Evolutionary conservation across 768 basidiomycete genomes (phyloP).

Genomic region (Lactifluus volemus): DNA sequence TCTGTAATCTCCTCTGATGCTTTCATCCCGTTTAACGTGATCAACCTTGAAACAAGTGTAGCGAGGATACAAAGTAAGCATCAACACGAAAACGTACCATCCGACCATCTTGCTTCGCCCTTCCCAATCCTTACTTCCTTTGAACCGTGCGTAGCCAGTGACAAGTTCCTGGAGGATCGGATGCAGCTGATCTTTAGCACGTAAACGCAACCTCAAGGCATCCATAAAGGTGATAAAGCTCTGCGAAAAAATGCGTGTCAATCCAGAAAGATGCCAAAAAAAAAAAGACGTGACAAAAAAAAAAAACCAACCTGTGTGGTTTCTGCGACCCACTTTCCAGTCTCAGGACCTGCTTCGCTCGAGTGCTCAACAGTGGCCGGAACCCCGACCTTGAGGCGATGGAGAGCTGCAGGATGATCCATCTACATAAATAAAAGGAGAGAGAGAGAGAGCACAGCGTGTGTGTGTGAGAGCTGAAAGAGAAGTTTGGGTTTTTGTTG

Average conservation of each 20-base stretch:
- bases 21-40: constrained; percentile 94
- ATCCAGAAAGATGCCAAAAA: neutral
- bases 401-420: constrained; percentile 89
- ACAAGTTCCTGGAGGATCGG: constrained; percentile 94
- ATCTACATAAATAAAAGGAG: constrained; percentile 51
- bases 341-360: constrained; percentile 85
- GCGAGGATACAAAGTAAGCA: neutral
- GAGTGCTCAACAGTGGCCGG: constrained; percentile 97
- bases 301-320: constrained; percentile 69
- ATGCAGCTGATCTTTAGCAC: constrained; percentile 97
- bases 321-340: constrained; percentile 95
- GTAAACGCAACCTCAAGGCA: constrained; percentile 80
- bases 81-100: constrained; percentile 47
- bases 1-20: constrained; percentile 94
- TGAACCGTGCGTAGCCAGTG: constrained; percentile 88
- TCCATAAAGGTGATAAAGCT: constrained; percentile 99
- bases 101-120: constrained; percentile 88
- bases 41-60: constrained; percentile 53
- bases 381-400: constrained; percentile 84
- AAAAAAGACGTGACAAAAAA: constrained; percentile 8
- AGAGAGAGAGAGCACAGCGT: no score
- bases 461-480: neutral
- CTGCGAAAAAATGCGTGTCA: constrained; percentile 33
- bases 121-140: constrained; percentile 94
- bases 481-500: neutral